Conservation (phyloP, 805 yeast species). For the Monosporozyma aquatica region DNA sequence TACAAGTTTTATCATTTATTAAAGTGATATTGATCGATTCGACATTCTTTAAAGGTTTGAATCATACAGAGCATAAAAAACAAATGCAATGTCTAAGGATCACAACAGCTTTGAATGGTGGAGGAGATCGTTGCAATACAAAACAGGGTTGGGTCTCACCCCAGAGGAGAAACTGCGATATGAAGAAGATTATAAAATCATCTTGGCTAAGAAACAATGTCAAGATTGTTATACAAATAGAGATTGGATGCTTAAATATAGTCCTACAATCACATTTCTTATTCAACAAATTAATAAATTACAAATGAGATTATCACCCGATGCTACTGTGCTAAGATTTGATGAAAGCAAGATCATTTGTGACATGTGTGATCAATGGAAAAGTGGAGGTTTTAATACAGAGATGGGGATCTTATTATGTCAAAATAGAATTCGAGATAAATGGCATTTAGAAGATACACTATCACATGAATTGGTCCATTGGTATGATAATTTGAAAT, state of each 20-base stretch:
- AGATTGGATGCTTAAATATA: slow-evolving; percentile 69
- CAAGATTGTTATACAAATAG: slow-evolving; percentile 60
- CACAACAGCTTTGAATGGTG: slow-evolving; percentile 60
- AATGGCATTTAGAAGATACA: slow-evolving; percentile 82
- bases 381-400: slow-evolving; percentile 91
- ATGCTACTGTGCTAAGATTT: slow-evolving; percentile 7
- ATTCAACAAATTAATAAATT: slow-evolving; percentile 67
- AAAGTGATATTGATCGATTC: no score
- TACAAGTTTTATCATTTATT: no score
- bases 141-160: slow-evolving; percentile 58
- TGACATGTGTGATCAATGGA: slow-evolving; percentile 71
- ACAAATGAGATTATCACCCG: slow-evolving; percentile 18
- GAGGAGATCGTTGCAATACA: slow-evolving; percentile 61
- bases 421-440: slow-evolving; percentile 66
- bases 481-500: slow-evolving; percentile 83
- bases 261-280: slow-evolving; percentile 86
- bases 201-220: slow-evolving; percentile 40
- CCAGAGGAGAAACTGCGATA: slow-evolving; percentile 45
- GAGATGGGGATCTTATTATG: slow-evolving; percentile 79
- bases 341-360: slow-evolving; percentile 45
- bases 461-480: slow-evolving; percentile 89
- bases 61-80: no score
- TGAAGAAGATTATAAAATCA: slow-evolving; percentile 42
- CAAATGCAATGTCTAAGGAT: background rate
- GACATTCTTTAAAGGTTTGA: no score